Conservation (phyloP, 352 stramenopile species). For the Phytophthora brassicae region DNA sequence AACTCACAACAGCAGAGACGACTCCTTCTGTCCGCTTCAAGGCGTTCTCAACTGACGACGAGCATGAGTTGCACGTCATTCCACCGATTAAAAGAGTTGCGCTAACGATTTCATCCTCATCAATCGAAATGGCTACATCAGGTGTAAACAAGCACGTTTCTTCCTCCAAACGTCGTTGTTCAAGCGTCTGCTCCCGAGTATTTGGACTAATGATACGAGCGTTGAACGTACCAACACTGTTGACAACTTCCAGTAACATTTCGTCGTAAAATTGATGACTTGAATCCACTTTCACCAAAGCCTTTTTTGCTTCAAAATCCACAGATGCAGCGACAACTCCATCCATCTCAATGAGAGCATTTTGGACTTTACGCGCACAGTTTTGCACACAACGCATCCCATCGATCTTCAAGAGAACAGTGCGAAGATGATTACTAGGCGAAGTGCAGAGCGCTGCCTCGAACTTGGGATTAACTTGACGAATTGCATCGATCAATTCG, state of each 20-base stretch:
- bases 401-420: conserved; percentile 54
- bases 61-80: conserved; percentile 91
- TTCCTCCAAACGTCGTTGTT: not conserved
- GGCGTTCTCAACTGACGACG: conserved; percentile 78
- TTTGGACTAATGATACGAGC: conserved; percentile 27
- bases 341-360: conserved; percentile 79
- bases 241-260: conserved; percentile 49
- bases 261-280: conserved; percentile 43
- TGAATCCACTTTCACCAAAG: conserved; percentile 49
- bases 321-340: conserved; percentile 64
- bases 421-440: conserved; percentile 5
- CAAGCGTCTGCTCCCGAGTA: not conserved
- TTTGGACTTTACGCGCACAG: conserved; percentile 52
- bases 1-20: conserved; percentile 66
- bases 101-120: conserved; percentile 39
- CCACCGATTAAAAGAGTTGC: conserved; percentile 70
- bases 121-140: conserved; percentile 53
- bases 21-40: conserved; percentile 71
- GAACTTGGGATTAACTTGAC: not conserved
- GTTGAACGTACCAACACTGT: conserved; percentile 34
- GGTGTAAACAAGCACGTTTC: not conserved
- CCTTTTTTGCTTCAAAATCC: conserved; percentile 51
- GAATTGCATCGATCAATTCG: not conserved
- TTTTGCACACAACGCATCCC: conserved; percentile 62
- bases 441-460: not conserved